phyloP scores from a whole-genome alignment of 768 basidiomycete species.

The Calocybe gangraenosa region DNA sequence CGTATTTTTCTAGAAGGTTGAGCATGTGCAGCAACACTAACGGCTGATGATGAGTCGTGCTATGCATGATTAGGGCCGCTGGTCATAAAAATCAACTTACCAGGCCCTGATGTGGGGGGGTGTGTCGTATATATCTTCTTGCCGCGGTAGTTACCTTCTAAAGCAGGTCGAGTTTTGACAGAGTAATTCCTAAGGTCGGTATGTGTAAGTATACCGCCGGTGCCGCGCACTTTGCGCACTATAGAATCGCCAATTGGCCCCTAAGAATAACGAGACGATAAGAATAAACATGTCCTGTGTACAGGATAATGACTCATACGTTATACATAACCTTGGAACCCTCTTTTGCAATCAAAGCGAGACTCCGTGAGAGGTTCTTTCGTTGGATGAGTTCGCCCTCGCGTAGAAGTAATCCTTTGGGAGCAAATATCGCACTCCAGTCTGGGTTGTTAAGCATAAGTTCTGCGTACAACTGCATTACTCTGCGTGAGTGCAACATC shows the following conservation, averaged over 20 bases:
- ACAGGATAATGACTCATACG: constrained; percentile 32
- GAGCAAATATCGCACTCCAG: constrained; percentile 84
- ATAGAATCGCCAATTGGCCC: constrained; percentile 82
- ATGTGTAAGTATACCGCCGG: constrained; percentile 78
- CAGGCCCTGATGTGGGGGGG: constrained; percentile 82
- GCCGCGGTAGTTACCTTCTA: constrained; percentile 73
- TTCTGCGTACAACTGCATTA: constrained; percentile 35
- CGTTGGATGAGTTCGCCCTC: constrained; percentile 75
- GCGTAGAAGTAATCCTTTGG: constrained; percentile 60
- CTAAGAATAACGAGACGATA: constrained; percentile 23
- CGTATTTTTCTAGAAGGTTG: constrained; percentile 83
- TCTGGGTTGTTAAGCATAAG: constrained; percentile 66
- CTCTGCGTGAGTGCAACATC: background rate
- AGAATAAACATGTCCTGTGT: too few relatives aligned
- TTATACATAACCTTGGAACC: constrained; percentile 84
- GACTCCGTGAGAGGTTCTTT: constrained; percentile 72
- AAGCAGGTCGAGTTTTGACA: constrained; percentile 65
- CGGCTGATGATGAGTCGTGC: background rate
- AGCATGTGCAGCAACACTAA: constrained; percentile 83
- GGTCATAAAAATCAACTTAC: constrained; percentile 22
- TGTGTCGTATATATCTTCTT: constrained; percentile 80
- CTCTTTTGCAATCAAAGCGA: constrained; percentile 65
- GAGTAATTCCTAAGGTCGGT: constrained; percentile 71
- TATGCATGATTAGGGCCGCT: background rate
- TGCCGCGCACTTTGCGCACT: constrained; percentile 60